Evolutionary conservation across 805 yeast genomes (phyloP), one percentile per base, ranked within the genome.

Genomic region (Yarrowia bubula): DNA sequence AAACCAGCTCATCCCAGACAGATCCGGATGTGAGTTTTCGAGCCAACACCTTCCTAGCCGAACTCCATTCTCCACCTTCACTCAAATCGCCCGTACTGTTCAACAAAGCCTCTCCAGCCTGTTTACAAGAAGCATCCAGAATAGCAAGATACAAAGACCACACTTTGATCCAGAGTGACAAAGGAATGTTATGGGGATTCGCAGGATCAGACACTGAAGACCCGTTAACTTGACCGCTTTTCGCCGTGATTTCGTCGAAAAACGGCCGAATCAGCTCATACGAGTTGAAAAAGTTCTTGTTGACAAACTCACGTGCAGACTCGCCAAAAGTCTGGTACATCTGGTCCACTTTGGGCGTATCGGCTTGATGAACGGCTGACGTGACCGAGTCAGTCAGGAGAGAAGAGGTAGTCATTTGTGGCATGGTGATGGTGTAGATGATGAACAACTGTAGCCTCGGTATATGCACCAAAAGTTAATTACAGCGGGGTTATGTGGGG

Each of bases 241-340:
- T 61, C 42, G 43, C 35, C n/a, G 43, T 61, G 43, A 51, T 37
- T 7, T 51, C 46, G 41, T 53, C 64, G 47, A 62, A 62, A 42
- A 51, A 62, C n/a, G 46, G 46, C 63, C 64, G 44, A 62, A 62
- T 62, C 47, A 50, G 18, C 38, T 62, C 46, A 33, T 62, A 47
- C 6, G 63, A 50, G 38, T 53, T 48, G 63, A 38, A 53, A 18
- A 62, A 50, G 48, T 50, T 47, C 65, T 53, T 62, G 65, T 62
- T 62, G 60, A 62, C 48, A 32, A 58, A 58, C 44, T 58, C 64
- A 18, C 64, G 50, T n/a, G 64, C 64, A 32, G 64, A 43, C 42
- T 44, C 64, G 17, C 51, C 64, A 44, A 58, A 58, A n/a, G 43
- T 44, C 35, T 58, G 64, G 51, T 58, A 58, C 39, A 58, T 43